Percentiles rank a stretch among this genome's conserved stretches.
Conservation (phyloP, 805 yeast species). For the Saturnispora kantuleensis region DNA sequence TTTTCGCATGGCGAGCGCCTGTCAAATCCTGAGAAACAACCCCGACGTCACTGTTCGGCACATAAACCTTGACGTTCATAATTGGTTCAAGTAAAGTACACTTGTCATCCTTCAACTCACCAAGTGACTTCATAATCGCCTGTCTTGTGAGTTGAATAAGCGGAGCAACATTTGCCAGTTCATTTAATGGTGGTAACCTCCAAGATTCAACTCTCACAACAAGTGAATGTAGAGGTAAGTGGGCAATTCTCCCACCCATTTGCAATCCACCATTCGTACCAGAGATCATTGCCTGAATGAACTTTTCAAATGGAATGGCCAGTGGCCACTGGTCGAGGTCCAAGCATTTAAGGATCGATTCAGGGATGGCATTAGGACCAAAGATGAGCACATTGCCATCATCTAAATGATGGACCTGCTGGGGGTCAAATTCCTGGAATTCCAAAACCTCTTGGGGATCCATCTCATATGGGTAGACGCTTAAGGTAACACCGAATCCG, state of each 20-base stretch:
- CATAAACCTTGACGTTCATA: constrained; percentile 65
- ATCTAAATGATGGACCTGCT: constrained; percentile 31
- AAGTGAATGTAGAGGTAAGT: constrained; percentile 50
- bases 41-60: constrained; percentile 67
- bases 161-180: constrained; percentile 29
- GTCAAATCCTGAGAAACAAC: constrained; percentile 77
- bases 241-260: constrained; percentile 54
- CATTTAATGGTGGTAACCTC: constrained; percentile 38
- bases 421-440: constrained; percentile 24
- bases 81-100: constrained; percentile 75
- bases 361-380: constrained; percentile 23
- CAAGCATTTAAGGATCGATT: constrained; percentile 15
- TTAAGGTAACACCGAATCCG: constrained; percentile 19
- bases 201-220: constrained; percentile 44
- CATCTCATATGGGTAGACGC: constrained; percentile 26
- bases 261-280: constrained; percentile 56
- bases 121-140: constrained; percentile 33
- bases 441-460: constrained; percentile 21
- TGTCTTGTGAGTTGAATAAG: constrained; percentile 38
- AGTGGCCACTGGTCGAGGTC: constrained; percentile 35
- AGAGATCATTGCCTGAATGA: constrained; percentile 45
- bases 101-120: constrained; percentile 17
- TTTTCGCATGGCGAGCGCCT: constrained; percentile 65
- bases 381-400: constrained; percentile 41
- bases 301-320: constrained; percentile 34